phyloP scores from a whole-genome alignment of 768 basidiomycete species.

The Dioszegia crocea region DNA sequence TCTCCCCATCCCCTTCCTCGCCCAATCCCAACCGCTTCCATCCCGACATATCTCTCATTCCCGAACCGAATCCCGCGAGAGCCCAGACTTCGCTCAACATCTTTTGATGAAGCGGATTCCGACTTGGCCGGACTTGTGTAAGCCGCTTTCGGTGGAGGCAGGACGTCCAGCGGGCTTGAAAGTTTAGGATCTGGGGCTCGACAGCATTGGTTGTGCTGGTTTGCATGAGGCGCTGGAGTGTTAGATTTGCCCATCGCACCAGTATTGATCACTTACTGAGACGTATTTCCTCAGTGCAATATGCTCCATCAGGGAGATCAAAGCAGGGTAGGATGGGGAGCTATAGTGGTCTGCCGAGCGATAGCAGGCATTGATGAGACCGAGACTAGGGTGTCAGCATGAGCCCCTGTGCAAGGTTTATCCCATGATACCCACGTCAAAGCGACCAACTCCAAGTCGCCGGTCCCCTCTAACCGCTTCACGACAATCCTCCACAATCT shows the following conservation, averaged over 20 bases:
- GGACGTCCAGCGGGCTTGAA: slow-evolving; percentile 39
- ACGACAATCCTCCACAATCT: slow-evolving; percentile 25
- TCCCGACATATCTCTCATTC: slow-evolving; percentile 18
- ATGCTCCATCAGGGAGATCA: slow-evolving; percentile 27
- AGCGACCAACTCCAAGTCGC: slow-evolving; percentile 38
- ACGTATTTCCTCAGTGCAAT: slow-evolving; percentile 28
- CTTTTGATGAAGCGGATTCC: slow-evolving; percentile 27
- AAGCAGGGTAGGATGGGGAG: slow-evolving; percentile 18
- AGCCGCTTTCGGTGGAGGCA: slow-evolving; percentile 25
- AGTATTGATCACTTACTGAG: slow-evolving; percentile 19
- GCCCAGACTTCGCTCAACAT: slow-evolving; percentile 35
- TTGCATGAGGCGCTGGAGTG: slow-evolving; percentile 33
- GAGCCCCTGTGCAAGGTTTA: background rate
- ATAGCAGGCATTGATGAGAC: slow-evolving; percentile 31
- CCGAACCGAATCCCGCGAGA: background rate
- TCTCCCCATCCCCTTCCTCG: slow-evolving; percentile 14
- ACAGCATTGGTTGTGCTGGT: slow-evolving; percentile 31
- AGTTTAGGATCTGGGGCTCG: slow-evolving; percentile 38
- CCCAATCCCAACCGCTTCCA: slow-evolving; percentile 32
- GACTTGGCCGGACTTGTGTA: slow-evolving; percentile 20
- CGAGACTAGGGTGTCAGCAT: slow-evolving; percentile 19
- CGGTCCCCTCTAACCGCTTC: slow-evolving; percentile 33
- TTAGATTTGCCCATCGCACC: background rate
- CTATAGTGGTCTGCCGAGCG: slow-evolving; percentile 25
- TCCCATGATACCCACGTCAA: slow-evolving; percentile 30